Evolutionary conservation across 2,329 filamentous ascomycete genomes (phyloP), one percentile per base, ranked within the genome.

Genomic region (Neocatenulostroma microsporum): DNA sequence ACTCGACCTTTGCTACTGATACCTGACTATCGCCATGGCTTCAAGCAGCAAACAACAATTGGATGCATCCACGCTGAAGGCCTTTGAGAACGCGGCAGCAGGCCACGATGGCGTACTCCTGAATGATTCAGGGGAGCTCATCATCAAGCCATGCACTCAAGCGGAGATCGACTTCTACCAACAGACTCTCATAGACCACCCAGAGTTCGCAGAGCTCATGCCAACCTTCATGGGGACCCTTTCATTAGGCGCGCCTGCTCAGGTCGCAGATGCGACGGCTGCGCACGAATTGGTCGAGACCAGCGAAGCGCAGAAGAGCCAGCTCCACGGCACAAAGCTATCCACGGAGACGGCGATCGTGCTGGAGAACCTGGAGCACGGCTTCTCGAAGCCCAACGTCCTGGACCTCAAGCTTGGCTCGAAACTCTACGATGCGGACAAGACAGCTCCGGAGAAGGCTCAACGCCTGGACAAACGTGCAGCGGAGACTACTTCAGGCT

Each of bases 111-210:
- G 91, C 47, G 89, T 94, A 30, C 76, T 94, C 52, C 87, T 82
- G 57, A 86, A 94, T 55, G 70, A 74, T 37, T 78, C 84, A 36
- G 91, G 91, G 57, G 77, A 82, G 46, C 70, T 96, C 21, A 84
- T 98, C 58, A 85, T 95, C 57, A 98, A 98, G 64, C 91, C 91
- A 13, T 96, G 89, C 62, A 94, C 84, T 0, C 66, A 78, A 45
- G 72, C 79, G 46, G 91, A 98, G 65, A 78, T 96, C 51, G 73
- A 78, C 29, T 98, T 98, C 62, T 98, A 98, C 69, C 77, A 94
- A 58, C 76, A 78, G 25, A 80, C 67, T 18, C 56, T 79, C 19
- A 62, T 73, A 21, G 63, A 72, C 15, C 82, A 94, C 55, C 76
- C 78, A 20, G 76, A 80, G 2, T 85, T 96, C 53, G 74, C 79